These are phyloP conservation scores for Rubroshorea leprosula DNA, from an alignment of 345 rosid genomes.

Conservation along the genomic window DNA sequence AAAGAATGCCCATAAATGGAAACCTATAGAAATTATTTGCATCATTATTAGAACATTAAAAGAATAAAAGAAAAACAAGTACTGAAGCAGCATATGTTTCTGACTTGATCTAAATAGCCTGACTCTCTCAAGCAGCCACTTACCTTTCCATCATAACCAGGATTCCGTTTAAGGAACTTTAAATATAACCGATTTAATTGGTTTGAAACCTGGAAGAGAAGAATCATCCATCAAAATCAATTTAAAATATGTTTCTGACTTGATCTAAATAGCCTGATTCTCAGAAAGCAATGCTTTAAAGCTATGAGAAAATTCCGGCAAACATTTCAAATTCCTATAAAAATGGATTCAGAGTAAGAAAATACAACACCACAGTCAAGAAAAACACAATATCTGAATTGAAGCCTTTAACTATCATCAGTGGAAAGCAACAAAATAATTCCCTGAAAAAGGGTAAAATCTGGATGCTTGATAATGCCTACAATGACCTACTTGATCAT, in stretches of 20 bases:
- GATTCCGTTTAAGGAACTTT: slow-evolving; percentile 79
- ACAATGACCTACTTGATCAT: neutral
- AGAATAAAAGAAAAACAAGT: slow-evolving; percentile 10
- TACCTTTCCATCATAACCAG: slow-evolving; percentile 97
- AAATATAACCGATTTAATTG: slow-evolving; percentile 71
- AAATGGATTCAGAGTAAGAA: neutral
- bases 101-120: no score
- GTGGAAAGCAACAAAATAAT: neutral
- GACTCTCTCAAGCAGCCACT: slow-evolving; percentile 22
- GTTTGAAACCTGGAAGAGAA: slow-evolving; percentile 65
- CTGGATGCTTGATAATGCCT: neutral
- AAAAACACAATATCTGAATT: neutral
- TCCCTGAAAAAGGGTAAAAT: neutral
- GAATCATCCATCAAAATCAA: slow-evolving; percentile 7
- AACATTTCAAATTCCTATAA: neutral
- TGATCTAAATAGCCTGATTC: neutral
- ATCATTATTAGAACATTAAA: slow-evolving; percentile 8
- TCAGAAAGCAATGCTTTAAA: neutral
- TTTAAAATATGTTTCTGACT: slow-evolving; percentile 8
- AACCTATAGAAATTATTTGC: slow-evolving; percentile 37
- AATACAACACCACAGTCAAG: neutral
- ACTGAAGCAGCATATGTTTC: no score
- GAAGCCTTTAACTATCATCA: neutral
- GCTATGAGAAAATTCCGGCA: neutral
- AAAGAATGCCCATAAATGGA: slow-evolving; percentile 94